Evolutionary conservation across 768 basidiomycete species (phyloP), one percentile per base, ranked within the genome.

Genomic region (Clitopilus passeckerianus): DNA sequence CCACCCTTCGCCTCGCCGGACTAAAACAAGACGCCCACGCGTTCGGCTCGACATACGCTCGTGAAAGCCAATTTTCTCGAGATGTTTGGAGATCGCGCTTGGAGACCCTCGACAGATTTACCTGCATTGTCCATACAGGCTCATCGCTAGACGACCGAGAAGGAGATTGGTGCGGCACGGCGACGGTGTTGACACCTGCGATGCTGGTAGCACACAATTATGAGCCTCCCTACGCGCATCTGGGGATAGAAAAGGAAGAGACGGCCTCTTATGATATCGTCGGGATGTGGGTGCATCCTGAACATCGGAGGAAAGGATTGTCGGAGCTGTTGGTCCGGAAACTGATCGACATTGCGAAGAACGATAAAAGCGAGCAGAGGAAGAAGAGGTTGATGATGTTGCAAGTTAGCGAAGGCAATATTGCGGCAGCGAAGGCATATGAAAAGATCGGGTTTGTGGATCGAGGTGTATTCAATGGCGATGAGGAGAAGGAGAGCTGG

Each of bases 21-120:
- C 69, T 74, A 27, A 64, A 66, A 34, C 64, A 64, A 34, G 64
- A 73, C 53, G 70, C 70, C 44, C 64, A 71, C 22, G 68, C 68
- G 0, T 73, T 71, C 59, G 63, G 65, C 8, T 70, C 70, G 9
- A 68, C 61, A 10, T 70, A 66, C 35, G 69, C 60, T 18, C 61
- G 65, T 15, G 70, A 73, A 57, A 61, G 60, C 18, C 16, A 52
- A 15, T 70, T 71, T 34, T 64, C 66, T 5, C 53, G 34, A n/a
- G 67, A 63, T 7, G 46, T 61, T 41, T 72, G 72, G 74, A 62
- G 61, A 10, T 61, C 58, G 35, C 66, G 69, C 23, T 56, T 72
- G 44, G 63, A 67, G 35, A 64, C 62, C 1, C 18, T 58, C 9
- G 66, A 64, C 5, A 64, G 67, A 35, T 56, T 61, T 8, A 71